Evolutionary conservation across 1,284 basidiomycete genomes (phyloP).

Genomic region (Trametes sp.): DNA sequence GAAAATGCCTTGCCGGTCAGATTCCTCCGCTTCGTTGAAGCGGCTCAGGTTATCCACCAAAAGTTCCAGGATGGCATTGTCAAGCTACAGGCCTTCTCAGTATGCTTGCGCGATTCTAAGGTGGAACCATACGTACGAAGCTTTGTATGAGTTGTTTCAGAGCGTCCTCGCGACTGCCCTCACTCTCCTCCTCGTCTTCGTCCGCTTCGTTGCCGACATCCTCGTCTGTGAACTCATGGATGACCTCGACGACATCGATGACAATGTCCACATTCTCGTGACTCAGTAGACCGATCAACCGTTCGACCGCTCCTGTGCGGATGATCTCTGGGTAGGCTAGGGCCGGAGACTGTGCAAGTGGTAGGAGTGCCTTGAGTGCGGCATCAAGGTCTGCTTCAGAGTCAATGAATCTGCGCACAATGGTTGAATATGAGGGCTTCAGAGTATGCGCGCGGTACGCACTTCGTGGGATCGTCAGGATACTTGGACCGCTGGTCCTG

Average conservation of each 20-base stretch:
- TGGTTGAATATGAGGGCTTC: slow-evolving; percentile 8
- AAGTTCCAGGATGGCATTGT: slow-evolving; percentile 86
- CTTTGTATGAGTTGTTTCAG: slow-evolving; percentile 78
- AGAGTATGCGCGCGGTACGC: slow-evolving; percentile 34
- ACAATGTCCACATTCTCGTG: slow-evolving; percentile 96
- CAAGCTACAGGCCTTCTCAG: slow-evolving; percentile 56
- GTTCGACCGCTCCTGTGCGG: slow-evolving; percentile 71
- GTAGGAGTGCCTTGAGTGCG: slow-evolving; percentile 85
- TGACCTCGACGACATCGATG: slow-evolving; percentile 88
- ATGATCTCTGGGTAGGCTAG: slow-evolving; percentile 92
- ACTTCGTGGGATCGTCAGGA: slow-evolving; percentile 91
- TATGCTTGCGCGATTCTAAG: neutral
- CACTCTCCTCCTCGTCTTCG: slow-evolving; percentile 73
- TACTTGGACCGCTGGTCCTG: slow-evolving; percentile 94
- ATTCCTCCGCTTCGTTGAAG: slow-evolving; percentile 85
- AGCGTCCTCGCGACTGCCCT: slow-evolving; percentile 67
- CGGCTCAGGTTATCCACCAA: slow-evolving; percentile 89
- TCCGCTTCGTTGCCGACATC: slow-evolving; percentile 86
- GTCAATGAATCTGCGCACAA: slow-evolving; percentile 87
- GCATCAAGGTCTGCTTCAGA: slow-evolving; percentile 95
- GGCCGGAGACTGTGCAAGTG: slow-evolving; percentile 88
- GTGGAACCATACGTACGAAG: slow-evolving; percentile 61
- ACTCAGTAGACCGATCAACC: slow-evolving; percentile 85
- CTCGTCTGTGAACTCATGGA: slow-evolving; percentile 96
- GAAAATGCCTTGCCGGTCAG: slow-evolving; percentile 90